These are phyloP conservation scores for Neurospora discreta DNA, from an alignment of 495 filamentous ascomycete genomes.

Conservation along the genomic window DNA sequence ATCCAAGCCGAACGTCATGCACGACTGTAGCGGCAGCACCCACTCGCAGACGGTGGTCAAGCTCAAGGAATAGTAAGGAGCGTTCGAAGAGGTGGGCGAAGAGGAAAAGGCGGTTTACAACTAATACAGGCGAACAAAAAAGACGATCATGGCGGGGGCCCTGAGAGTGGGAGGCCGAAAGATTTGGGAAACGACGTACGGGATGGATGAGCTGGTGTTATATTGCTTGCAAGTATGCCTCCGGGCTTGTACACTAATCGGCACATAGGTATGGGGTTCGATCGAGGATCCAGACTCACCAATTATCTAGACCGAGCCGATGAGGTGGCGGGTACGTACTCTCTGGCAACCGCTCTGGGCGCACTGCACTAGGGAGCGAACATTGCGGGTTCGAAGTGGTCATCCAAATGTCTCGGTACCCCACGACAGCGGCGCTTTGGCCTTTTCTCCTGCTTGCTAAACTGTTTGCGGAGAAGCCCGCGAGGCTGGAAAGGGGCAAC, in stretches of 20 bases:
- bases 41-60: background rate
- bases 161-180: constrained; percentile 3
- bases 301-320: background rate
- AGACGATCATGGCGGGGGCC: constrained; percentile 3
- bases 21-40: constrained; percentile 1
- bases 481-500: background rate
- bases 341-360: background rate
- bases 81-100: background rate
- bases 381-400: background rate
- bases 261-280: background rate
- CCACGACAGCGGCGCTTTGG: background rate
- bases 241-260: background rate
- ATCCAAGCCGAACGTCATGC: constrained; percentile 14
- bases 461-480: background rate
- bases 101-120: constrained; percentile 1
- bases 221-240: background rate
- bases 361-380: background rate
- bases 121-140: constrained; percentile 8
- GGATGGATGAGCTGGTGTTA: background rate
- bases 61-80: background rate
- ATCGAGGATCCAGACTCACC: background rate
- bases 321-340: background rate
- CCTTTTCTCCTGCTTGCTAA: background rate
- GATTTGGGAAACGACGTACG: background rate
- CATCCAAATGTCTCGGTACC: background rate